phyloP scores from a whole-genome alignment of 2,329 filamentous ascomycete species.

The Cladophialophora exuberans region DNA sequence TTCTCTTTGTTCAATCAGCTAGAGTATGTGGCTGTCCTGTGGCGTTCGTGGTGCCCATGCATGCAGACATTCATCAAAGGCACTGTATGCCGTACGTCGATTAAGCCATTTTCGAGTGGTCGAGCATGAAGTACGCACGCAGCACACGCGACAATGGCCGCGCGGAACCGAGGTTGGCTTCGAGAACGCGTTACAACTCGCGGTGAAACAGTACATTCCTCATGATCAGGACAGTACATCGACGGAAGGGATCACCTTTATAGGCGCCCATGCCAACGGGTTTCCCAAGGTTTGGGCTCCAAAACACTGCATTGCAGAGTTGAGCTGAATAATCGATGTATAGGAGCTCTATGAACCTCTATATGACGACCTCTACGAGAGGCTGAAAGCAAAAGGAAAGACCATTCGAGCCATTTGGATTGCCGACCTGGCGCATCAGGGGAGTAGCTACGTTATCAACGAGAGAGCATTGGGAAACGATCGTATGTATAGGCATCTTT shows the following conservation, averaged over 20 bases:
- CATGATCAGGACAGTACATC: slow-evolving; percentile 68
- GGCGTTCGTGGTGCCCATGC: neutral
- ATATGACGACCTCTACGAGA: slow-evolving; percentile 77
- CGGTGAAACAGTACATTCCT: slow-evolving; percentile 87
- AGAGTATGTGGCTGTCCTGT: slow-evolving; percentile 6
- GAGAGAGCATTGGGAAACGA: slow-evolving; percentile 79
- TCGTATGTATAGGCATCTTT: slow-evolving; percentile 57
- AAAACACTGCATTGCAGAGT: neutral
- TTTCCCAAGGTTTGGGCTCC: slow-evolving; percentile 73
- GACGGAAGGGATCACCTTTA: slow-evolving; percentile 79
- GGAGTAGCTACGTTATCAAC: slow-evolving; percentile 76
- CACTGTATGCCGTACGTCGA: neutral
- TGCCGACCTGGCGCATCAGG: slow-evolving; percentile 84
- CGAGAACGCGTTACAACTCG: slow-evolving; percentile 72
- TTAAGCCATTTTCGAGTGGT: slow-evolving; percentile 45
- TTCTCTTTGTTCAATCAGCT: neutral
- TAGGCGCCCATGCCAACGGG: slow-evolving; percentile 86
- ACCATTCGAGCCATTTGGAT: slow-evolving; percentile 85
- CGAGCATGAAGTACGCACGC: slow-evolving; percentile 51
- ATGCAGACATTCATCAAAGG: neutral
- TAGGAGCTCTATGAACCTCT: slow-evolving; percentile 91
- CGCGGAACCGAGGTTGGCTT: slow-evolving; percentile 56
- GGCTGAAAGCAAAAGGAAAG: slow-evolving; percentile 62
- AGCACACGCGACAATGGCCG: slow-evolving; percentile 57
- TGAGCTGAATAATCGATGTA: neutral